phyloP scores from a whole-genome alignment of 2,329 filamentous ascomycete species.

The Daldinia sp. region DNA sequence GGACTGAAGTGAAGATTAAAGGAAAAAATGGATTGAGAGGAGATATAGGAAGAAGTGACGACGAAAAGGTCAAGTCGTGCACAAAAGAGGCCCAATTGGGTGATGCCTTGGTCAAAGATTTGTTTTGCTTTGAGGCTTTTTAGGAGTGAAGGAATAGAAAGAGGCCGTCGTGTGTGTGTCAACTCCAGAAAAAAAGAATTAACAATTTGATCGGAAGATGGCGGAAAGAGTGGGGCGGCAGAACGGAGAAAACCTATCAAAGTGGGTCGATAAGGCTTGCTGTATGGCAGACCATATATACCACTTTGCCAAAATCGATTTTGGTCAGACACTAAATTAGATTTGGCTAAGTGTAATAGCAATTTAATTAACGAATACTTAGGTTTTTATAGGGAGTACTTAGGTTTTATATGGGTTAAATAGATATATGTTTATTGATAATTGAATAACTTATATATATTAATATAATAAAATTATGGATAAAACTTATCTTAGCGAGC shows the following conservation, averaged over 20 bases:
- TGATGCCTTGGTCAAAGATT: constrained; percentile 20
- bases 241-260: constrained; percentile 17
- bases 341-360: too few relatives aligned
- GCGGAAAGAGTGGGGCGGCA: constrained; percentile 30
- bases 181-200: constrained; percentile 27
- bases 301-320: too few relatives aligned
- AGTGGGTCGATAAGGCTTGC: constrained; percentile 4
- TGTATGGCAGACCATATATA: too few relatives aligned
- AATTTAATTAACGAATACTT: too few relatives aligned
- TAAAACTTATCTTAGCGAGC: too few relatives aligned
- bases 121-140: constrained; percentile 40
- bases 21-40: constrained; percentile 39
- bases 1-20: constrained; percentile 7
- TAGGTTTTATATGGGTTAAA: too few relatives aligned
- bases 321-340: too few relatives aligned
- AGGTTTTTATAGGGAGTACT: too few relatives aligned
- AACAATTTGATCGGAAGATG: constrained; percentile 33
- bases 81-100: constrained; percentile 25
- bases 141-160: constrained; percentile 27
- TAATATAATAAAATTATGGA: too few relatives aligned
- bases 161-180: constrained; percentile 32
- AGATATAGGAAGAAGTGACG: constrained; percentile 31
- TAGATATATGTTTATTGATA: too few relatives aligned
- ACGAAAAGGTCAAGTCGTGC: constrained; percentile 19
- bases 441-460: too few relatives aligned